Evolutionary conservation across 1,284 basidiomycete species (phyloP).

Genomic region (Puccinia hordei): DNA sequence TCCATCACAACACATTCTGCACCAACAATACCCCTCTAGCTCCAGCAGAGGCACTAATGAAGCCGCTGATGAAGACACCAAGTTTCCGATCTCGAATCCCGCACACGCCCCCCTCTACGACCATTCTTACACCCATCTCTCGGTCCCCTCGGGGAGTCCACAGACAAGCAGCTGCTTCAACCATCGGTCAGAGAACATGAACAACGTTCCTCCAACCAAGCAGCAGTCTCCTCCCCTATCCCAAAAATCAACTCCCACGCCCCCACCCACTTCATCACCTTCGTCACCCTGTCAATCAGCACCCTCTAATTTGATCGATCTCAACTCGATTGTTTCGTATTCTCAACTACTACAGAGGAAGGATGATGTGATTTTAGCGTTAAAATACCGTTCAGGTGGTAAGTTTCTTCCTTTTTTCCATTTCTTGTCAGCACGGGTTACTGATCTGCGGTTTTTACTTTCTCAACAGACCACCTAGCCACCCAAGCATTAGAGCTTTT

Average conservation of each 20-base stretch:
- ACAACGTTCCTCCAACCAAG: not conserved
- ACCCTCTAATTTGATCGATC: slow-evolving; percentile 28
- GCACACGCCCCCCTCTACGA: slow-evolving; percentile 29
- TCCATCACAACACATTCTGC: slow-evolving; percentile 25
- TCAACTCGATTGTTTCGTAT: slow-evolving; percentile 37
- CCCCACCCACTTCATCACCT: slow-evolving; percentile 30
- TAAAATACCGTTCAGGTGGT: slow-evolving; percentile 45
- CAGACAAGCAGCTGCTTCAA: slow-evolving; percentile 12
- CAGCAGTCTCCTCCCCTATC: slow-evolving; percentile 23
- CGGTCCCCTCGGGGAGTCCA: slow-evolving; percentile 12
- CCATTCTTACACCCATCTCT: slow-evolving; percentile 25
- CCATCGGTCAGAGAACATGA: slow-evolving; percentile 10
- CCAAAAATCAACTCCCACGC: slow-evolving; percentile 29
- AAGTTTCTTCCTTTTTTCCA: not conserved
- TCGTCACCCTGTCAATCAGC: slow-evolving; percentile 29
- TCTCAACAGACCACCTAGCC: slow-evolving; percentile 36
- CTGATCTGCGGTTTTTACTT: not conserved
- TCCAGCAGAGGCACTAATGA: slow-evolving; percentile 25
- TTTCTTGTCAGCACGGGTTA: not conserved
- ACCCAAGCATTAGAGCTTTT: slow-evolving; percentile 42
- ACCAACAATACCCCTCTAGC: slow-evolving; percentile 40
- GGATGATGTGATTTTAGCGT: slow-evolving; percentile 34
- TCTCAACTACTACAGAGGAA: slow-evolving; percentile 40
- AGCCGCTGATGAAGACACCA: slow-evolving; percentile 19
- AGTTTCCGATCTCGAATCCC: slow-evolving; percentile 20